These are phyloP conservation scores for Aspergillus viridinutans DNA, from an alignment of 2,329 filamentous ascomycete genomes.

Conservation along the genomic window DNA sequence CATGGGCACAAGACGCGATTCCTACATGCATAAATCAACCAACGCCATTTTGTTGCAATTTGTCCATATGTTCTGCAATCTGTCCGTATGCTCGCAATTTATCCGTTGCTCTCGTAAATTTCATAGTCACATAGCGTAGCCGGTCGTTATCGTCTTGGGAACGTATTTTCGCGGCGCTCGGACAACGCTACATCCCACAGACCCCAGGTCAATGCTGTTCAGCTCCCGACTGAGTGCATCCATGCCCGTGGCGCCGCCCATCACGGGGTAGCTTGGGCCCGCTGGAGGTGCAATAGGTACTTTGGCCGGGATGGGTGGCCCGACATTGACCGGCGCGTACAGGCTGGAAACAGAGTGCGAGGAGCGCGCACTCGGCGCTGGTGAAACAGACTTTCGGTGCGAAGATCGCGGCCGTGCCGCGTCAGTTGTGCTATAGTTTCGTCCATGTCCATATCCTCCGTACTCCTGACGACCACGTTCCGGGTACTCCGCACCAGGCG, in stretches of 20 bases:
- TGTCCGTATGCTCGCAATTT: too few species aligned
- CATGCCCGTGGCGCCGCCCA: conserved; percentile 30
- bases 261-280: conserved; percentile 26
- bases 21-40: background rate
- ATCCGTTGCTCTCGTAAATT: conserved; percentile 13
- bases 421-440: conserved; percentile 23
- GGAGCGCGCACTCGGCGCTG: conserved; percentile 23
- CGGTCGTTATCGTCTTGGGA: conserved; percentile 22
- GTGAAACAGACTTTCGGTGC: conserved; percentile 28
- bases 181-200: conserved; percentile 27
- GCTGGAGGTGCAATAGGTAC: conserved; percentile 34
- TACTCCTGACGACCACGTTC: conserved; percentile 19
- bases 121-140: conserved; percentile 25
- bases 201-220: conserved; percentile 48
- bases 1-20: too few species aligned
- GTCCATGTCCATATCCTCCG: conserved; percentile 14
- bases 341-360: conserved; percentile 17
- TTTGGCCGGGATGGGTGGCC: conserved; percentile 42
- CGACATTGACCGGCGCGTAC: conserved; percentile 27
- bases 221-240: conserved; percentile 57
- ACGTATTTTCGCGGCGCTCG: conserved; percentile 31
- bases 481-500: conserved; percentile 17
- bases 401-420: conserved; percentile 20
- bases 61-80: background rate
- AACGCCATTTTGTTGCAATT: conserved; percentile 5